A percentile compares a stretch with the other conserved stretches of the same genome.
Conservation (phyloP, 441 rosid genomes). For the Syzygium syzygioides region DNA sequence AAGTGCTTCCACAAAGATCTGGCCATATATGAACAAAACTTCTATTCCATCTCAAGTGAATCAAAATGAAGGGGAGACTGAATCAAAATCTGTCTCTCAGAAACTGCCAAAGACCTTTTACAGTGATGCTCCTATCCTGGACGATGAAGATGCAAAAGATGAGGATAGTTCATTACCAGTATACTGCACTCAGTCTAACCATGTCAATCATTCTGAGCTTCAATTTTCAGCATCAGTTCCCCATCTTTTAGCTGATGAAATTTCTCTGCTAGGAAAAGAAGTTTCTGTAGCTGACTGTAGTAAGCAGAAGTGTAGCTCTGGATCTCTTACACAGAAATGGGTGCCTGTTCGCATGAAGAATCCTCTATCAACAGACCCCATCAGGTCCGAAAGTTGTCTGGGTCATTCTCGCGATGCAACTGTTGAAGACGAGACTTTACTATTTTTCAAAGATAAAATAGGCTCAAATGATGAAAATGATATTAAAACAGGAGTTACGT, state of each 20-base stretch:
- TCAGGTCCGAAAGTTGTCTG: slow-evolving; percentile 4
- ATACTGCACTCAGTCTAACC: slow-evolving; percentile 6
- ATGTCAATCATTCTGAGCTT: background rate
- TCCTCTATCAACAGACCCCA: slow-evolving; percentile 9
- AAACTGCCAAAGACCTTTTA: slow-evolving; percentile 1
- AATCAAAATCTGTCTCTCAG: slow-evolving; percentile 8
- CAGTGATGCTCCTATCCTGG: slow-evolving; percentile 7
- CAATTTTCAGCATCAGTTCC: slow-evolving; percentile 18
- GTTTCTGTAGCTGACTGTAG: slow-evolving; percentile 13
- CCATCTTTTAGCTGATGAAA: slow-evolving; percentile 25
- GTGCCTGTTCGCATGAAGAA: slow-evolving; percentile 32
- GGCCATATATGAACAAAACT: slow-evolving; percentile 6
- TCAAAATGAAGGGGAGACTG: slow-evolving; percentile 4
- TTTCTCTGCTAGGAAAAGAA: slow-evolving; percentile 22
- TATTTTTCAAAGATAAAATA: slow-evolving; percentile 11
- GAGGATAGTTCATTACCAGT: slow-evolving; percentile 11
- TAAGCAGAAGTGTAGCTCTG: slow-evolving; percentile 31
- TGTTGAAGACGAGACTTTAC: slow-evolving; percentile 10
- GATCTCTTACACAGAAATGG: slow-evolving; percentile 40
- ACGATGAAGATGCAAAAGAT: slow-evolving; percentile 7
- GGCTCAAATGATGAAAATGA: slow-evolving; percentile 9
- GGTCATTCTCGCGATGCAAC: slow-evolving; percentile 14
- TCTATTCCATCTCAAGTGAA: background rate
- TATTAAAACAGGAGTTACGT: background rate
- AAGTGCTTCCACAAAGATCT: background rate